Evolutionary conservation across 2,329 filamentous ascomycete genomes (phyloP).

Genomic region (Botrytis fabae): DNA sequence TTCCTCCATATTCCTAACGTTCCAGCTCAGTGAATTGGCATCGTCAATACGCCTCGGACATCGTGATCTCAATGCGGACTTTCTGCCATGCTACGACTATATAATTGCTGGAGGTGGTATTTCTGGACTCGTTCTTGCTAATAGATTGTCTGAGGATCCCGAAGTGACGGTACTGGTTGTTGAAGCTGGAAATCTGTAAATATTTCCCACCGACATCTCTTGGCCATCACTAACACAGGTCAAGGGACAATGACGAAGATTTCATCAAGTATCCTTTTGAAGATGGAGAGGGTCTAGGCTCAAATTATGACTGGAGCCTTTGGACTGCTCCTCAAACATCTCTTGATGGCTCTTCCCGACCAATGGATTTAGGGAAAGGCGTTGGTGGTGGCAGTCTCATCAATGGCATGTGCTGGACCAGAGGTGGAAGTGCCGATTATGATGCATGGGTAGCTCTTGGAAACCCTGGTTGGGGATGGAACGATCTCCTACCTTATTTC

Average conservation of each 20-base stretch:
- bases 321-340: slow-evolving; percentile 43
- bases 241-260: slow-evolving; percentile 35
- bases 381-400: slow-evolving; percentile 45
- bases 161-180: slow-evolving; percentile 34
- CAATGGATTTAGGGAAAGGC: slow-evolving; percentile 33
- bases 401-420: slow-evolving; percentile 44
- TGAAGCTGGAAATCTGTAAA: slow-evolving; percentile 35
- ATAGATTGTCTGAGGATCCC: slow-evolving; percentile 45
- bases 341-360: slow-evolving; percentile 33
- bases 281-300: slow-evolving; percentile 39
- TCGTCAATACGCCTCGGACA: slow-evolving; percentile 27
- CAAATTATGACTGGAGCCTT: slow-evolving; percentile 47
- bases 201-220: neutral
- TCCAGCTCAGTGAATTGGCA: slow-evolving; percentile 10
- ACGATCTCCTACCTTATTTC: slow-evolving; percentile 45
- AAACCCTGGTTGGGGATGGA: slow-evolving; percentile 43
- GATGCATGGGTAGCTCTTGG: slow-evolving; percentile 46
- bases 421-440: slow-evolving; percentile 36
- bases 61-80: slow-evolving; percentile 31
- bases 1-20: slow-evolving; percentile 10
- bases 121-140: slow-evolving; percentile 48
- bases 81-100: slow-evolving; percentile 42
- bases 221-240: slow-evolving; percentile 5
- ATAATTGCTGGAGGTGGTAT: slow-evolving; percentile 50
- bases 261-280: slow-evolving; percentile 34